Evolutionary conservation across 2,329 filamentous ascomycete species (phyloP), one percentile per base, ranked within the genome.

Genomic region (Triangularia verruculosa): DNA sequence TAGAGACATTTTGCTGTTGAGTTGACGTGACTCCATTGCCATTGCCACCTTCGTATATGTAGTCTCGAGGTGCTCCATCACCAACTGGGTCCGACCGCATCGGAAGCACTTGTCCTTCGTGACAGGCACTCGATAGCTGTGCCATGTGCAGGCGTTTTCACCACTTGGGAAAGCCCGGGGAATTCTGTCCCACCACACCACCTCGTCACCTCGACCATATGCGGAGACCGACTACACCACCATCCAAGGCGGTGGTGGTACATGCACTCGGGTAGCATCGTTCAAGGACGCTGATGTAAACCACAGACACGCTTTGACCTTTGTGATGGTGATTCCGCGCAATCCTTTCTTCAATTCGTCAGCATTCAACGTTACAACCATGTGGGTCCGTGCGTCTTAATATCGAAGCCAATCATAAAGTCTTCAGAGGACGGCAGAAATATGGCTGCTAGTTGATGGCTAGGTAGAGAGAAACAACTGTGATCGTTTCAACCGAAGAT

Each of bases 261-360:
- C n/a, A 47, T 47, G 39, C 39, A 47, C 39, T 4, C n/a, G 20
- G 11, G 39, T 47, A 20, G 39, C 39, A 47, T 47, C 39, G 39
- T 47, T 47, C 39, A 22, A 30, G 22, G 12, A 58, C 28, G 11
- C 7, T 47, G 34, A 9, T 17, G 55, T 57, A 22, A 47, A 20
- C 32, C 20, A 58, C 56, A 58, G 27, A 27, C 32, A 25, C 56
- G 56, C 56, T 58, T 58, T 58, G 56, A 58, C 56, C 20, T 9
- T 58, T 27, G 39, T 47, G 39, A 47, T 20, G n/a, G n/a, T 2
- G 39, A 47, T 47, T 20, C 39, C 12, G 39, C 39, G 6, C 39
- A 20, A 12, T 47, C n/a, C n/a, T 20, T 11, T 47, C 39, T 47
- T 3, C 39, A 20, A 47, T 47, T 47, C 39, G 5, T 8, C 7